Conservation (phyloP, 768 basidiomycete species). For the Leccinum ochraceum region DNA sequence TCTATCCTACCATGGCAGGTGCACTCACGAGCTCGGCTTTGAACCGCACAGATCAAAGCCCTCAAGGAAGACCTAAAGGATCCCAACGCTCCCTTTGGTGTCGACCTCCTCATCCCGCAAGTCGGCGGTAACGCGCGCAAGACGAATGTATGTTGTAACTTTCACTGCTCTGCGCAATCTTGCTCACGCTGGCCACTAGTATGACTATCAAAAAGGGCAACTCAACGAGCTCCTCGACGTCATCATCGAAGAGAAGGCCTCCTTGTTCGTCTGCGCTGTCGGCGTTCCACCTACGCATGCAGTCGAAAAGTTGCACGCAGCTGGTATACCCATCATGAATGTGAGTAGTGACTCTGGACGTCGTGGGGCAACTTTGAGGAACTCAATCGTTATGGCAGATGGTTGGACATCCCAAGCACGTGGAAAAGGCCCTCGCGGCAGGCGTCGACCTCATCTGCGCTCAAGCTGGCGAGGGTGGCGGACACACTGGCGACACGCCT, state of each 20-base stretch:
- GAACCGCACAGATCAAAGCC: constrained; percentile 59
- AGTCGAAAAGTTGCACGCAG: constrained; percentile 80
- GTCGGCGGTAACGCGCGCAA: constrained; percentile 86
- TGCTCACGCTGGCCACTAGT: constrained; percentile 40
- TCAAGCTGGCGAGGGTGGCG: constrained; percentile 91
- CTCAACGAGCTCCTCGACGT: constrained; percentile 83
- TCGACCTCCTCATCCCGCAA: constrained; percentile 87
- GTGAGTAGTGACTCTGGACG: constrained; percentile 34
- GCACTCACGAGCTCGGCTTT: constrained; percentile 10
- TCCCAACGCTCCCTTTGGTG: constrained; percentile 83
- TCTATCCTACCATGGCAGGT: background rate
- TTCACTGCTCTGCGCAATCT: background rate
- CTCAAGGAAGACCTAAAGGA: constrained; percentile 74
- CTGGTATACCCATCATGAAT: constrained; percentile 88
- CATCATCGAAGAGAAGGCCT: constrained; percentile 87
- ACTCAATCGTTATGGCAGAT: constrained; percentile 42
- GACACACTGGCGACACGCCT: constrained; percentile 83
- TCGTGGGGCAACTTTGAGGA: background rate
- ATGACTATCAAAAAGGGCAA: constrained; percentile 88
- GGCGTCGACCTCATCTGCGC: constrained; percentile 95
- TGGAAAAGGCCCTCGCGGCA: constrained; percentile 72
- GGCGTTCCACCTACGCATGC: constrained; percentile 82
- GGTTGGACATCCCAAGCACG: constrained; percentile 95
- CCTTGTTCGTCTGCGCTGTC: constrained; percentile 89
- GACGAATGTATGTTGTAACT: constrained; percentile 65